phyloP scores from a whole-genome alignment of 148 eudicot species.

The Cornus kousa region DNA sequence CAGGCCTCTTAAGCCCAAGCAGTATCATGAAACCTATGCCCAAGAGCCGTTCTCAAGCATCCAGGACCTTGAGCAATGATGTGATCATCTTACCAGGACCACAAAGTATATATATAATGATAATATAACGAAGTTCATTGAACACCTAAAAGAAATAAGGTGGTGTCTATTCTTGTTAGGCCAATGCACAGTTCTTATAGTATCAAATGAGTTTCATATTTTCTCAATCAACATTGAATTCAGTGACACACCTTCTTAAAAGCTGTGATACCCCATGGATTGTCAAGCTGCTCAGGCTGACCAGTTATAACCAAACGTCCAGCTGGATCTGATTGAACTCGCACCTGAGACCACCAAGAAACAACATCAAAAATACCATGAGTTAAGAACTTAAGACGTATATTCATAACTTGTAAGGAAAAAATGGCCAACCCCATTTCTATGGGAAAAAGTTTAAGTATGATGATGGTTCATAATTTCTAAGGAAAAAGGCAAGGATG shows the following conservation, averaged over 20 bases:
- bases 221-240: not conserved
- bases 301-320: constrained; percentile 92
- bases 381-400: not conserved
- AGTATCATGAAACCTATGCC: too few relatives aligned
- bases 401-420: not conserved
- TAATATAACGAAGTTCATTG: not conserved
- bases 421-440: not conserved
- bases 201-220: not conserved
- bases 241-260: constrained; percentile 63
- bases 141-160: not conserved
- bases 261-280: constrained; percentile 93
- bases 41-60: not conserved
- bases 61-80: not conserved
- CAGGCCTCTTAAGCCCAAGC: too few relatives aligned
- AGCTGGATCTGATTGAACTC: constrained; percentile 92
- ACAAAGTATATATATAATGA: not conserved
- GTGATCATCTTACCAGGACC: not conserved
- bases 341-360: constrained; percentile 48
- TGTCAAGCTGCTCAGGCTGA: constrained; percentile 87
- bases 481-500: too few relatives aligned
- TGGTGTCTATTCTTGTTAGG: not conserved
- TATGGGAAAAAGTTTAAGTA: too few relatives aligned
- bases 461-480: not conserved
- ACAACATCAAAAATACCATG: constrained; percentile 6
- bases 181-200: not conserved